Conservation (phyloP, 345 rosid genomes). For the Lepidium sativum region DNA sequence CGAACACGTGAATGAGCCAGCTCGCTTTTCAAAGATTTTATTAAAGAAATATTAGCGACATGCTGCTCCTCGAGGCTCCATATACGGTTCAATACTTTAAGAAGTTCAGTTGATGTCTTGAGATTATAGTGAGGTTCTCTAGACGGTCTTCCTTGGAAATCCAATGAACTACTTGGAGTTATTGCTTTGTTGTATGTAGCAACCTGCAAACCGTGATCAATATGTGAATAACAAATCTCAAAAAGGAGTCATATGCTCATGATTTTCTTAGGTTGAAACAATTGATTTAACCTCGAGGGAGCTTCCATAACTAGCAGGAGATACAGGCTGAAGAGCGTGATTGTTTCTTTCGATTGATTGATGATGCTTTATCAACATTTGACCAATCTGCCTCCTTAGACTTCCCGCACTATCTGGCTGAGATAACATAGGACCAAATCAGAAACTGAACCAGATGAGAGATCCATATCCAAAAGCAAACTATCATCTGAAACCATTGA, state of each 20-base stretch:
- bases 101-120: slow-evolving; percentile 83
- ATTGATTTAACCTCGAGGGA: slow-evolving; percentile 58
- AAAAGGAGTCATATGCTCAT: not conserved
- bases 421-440: slow-evolving; percentile 17
- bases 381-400: slow-evolving; percentile 75
- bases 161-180: slow-evolving; percentile 76
- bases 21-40: slow-evolving; percentile 65
- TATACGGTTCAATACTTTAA: slow-evolving; percentile 79
- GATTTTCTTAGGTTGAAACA: not conserved
- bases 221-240: not conserved
- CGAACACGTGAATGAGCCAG: slow-evolving; percentile 57
- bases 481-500: not conserved
- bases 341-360: slow-evolving; percentile 53
- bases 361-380: slow-evolving; percentile 78
- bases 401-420: slow-evolving; percentile 94
- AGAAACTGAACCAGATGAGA: not conserved
- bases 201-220: slow-evolving; percentile 42
- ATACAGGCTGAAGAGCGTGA: slow-evolving; percentile 65
- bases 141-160: slow-evolving; percentile 46
- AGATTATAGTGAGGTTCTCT: slow-evolving; percentile 61
- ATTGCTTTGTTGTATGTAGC: slow-evolving; percentile 69
- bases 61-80: slow-evolving; percentile 98
- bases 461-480: not conserved
- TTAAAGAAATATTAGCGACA: slow-evolving; percentile 54
- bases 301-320: slow-evolving; percentile 89